Percentiles rank a stretch among this genome's conserved stretches.
These are phyloP conservation scores for Aspergillus pseudotamarii DNA, from an alignment of 2,329 filamentous ascomycete species.

Conservation along the genomic window DNA sequence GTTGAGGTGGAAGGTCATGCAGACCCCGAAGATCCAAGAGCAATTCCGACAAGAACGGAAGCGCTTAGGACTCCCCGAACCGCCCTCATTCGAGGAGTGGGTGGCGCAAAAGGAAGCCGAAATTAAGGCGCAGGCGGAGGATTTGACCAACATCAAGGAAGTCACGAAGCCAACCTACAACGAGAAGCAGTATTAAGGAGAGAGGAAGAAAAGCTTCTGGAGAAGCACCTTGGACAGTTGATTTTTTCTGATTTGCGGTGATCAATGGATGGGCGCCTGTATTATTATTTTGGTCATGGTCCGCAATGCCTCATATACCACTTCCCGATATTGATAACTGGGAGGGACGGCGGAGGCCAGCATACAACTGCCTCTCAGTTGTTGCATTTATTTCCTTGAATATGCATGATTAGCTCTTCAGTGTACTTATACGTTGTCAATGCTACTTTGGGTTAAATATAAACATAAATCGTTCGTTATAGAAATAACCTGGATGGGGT, in stretches of 20 bases:
- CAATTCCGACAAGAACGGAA: constrained; percentile 67
- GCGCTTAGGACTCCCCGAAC: constrained; percentile 64
- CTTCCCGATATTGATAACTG: constrained; percentile 5
- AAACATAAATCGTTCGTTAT: background rate
- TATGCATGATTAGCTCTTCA: constrained; percentile 32
- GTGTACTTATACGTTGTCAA: constrained; percentile 40
- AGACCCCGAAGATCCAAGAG: constrained; percentile 68
- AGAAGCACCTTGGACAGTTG: constrained; percentile 1
- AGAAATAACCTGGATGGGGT: background rate
- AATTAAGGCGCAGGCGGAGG: constrained; percentile 41
- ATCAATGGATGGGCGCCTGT: constrained; percentile 20
- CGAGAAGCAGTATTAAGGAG: constrained; percentile 29
- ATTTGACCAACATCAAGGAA: constrained; percentile 36
- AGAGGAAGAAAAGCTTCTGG: constrained; percentile 8
- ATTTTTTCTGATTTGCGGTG: constrained; percentile 10
- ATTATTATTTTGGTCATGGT: constrained; percentile 23
- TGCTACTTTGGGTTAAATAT: constrained; percentile 17
- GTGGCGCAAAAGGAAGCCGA: constrained; percentile 46
- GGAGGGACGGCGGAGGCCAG: background rate
- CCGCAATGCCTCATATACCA: constrained; percentile 10
- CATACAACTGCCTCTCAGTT: constrained; percentile 7
- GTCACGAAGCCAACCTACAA: constrained; percentile 36
- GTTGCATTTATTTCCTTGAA: constrained; percentile 16
- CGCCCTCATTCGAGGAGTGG: constrained; percentile 47
- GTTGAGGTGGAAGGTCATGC: constrained; percentile 86